These are phyloP conservation scores for Rosa hybrid DNA, from an alignment of 331 rosid species.

Conservation along the genomic window DNA sequence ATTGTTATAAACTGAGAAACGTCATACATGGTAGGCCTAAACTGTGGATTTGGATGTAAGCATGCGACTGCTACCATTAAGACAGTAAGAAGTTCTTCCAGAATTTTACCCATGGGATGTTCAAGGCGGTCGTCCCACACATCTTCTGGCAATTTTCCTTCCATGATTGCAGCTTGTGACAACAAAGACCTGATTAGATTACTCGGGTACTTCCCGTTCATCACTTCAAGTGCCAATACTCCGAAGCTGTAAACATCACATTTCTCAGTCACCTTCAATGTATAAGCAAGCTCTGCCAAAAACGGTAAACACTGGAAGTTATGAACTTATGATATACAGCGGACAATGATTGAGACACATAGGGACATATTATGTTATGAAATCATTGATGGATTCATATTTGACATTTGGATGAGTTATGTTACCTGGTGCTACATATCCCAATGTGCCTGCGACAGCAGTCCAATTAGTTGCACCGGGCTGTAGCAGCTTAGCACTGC, in stretches of 20 bases:
- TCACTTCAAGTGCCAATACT: not conserved
- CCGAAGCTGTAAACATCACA: too few species aligned
- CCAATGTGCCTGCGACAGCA: constrained; percentile 43
- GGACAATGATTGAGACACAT: not conserved
- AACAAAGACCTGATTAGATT: constrained; percentile 13
- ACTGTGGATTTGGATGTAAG: constrained; percentile 26
- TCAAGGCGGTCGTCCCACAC: constrained; percentile 33
- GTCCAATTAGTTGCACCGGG: constrained; percentile 39
- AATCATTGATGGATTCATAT: not conserved
- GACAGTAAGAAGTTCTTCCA: constrained; percentile 1
- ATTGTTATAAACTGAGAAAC: constrained; percentile 26
- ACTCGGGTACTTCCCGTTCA: constrained; percentile 31
- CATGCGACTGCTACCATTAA: constrained; percentile 30
- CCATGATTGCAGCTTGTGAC: constrained; percentile 7
- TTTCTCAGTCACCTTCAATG: too few species aligned
- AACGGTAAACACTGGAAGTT: not conserved
- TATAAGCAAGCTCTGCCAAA: too few species aligned
- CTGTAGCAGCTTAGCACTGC: constrained; percentile 40
- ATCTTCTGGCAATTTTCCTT: constrained; percentile 1
- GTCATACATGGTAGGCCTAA: constrained; percentile 35
- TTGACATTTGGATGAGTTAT: not conserved
- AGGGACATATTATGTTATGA: not conserved
- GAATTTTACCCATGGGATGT: constrained; percentile 14
- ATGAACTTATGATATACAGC: not conserved
- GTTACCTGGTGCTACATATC: constrained; percentile 40